A percentile compares a stretch with the other conserved stretches of the same genome.
These are phyloP conservation scores for Microsporum audouinii DNA, from an alignment of 2,329 filamentous ascomycete genomes.

Conservation along the genomic window DNA sequence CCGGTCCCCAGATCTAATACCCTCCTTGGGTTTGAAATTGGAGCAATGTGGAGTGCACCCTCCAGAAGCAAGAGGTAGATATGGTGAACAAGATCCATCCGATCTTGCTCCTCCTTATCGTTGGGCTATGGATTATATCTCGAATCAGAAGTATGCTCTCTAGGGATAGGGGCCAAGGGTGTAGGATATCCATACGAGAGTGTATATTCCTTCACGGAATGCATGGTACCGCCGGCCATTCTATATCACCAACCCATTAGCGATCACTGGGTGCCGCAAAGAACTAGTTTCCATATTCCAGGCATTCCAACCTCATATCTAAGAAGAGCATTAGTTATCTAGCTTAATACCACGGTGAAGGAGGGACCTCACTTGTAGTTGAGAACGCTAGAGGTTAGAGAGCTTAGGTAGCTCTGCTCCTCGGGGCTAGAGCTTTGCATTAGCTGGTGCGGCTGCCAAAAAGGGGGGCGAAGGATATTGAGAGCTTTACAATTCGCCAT, in stretches of 20 bases:
- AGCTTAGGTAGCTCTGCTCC: conserved; percentile 5
- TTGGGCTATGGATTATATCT: conserved; percentile 9
- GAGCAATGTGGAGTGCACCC: conserved; percentile 37
- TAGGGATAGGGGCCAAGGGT: background rate
- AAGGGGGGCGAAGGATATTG: background rate
- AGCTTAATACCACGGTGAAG: background rate
- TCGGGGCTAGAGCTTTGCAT: background rate
- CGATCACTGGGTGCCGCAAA: background rate
- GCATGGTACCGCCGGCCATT: conserved; percentile 12
- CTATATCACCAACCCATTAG: background rate
- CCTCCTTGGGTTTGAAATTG: conserved; percentile 34
- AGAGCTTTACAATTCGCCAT: background rate
- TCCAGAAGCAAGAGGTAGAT: conserved; percentile 40
- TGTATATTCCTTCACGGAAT: conserved; percentile 8
- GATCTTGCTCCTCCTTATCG: conserved; percentile 13
- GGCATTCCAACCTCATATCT: background rate
- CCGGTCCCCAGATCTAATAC: conserved; percentile 51
- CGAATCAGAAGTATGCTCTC: background rate
- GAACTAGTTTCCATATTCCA: background rate
- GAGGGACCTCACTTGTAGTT: conserved; percentile 6
- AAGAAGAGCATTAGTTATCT: background rate
- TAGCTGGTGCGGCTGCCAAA: background rate
- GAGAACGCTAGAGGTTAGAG: conserved; percentile 5
- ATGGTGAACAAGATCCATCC: conserved; percentile 42
- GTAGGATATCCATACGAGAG: background rate